Conservation (phyloP, 805 yeast genomes). For the Candida adriatica region DNA sequence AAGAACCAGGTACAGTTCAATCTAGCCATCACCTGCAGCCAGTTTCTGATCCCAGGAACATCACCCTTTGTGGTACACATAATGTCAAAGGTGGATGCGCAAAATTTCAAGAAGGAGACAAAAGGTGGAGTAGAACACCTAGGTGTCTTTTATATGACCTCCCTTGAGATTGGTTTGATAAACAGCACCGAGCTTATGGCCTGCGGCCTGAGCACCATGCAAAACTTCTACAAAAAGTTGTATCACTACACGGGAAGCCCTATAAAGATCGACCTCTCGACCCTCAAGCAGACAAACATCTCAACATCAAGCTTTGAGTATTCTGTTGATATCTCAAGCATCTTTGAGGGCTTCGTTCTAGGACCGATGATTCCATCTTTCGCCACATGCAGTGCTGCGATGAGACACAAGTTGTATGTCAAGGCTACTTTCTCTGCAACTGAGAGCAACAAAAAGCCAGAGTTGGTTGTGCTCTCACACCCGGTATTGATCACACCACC, state of each 20-base stretch:
- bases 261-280: conserved; percentile 2
- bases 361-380: conserved; percentile 3
- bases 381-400: conserved; percentile 2
- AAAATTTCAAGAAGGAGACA: conserved; percentile 3
- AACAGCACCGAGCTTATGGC: neutral
- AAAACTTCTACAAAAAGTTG: neutral
- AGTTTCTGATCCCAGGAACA: conserved; percentile 8
- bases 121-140: conserved; percentile 1
- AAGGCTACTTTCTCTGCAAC: conserved; percentile 2
- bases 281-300: conserved; percentile 1
- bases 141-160: conserved; percentile 1
- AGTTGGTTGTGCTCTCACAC: neutral
- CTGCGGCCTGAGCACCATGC: neutral
- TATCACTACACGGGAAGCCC: neutral
- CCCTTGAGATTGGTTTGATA: conserved; percentile 1
- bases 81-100: conserved; percentile 4
- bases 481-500: conserved; percentile 1
- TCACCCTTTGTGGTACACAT: conserved; percentile 6
- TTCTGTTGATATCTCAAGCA: conserved; percentile 1
- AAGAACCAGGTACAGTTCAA: no score
- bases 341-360: neutral
- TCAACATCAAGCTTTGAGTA: conserved; percentile 4
- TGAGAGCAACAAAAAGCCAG: neutral
- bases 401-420: conserved; percentile 1
- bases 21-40: conserved; percentile 6